Percentiles rank a stretch among this genome's conserved stretches.
phyloP scores from a whole-genome alignment of 352 stramenopile genomes.

The Globisporangium spiculum region DNA sequence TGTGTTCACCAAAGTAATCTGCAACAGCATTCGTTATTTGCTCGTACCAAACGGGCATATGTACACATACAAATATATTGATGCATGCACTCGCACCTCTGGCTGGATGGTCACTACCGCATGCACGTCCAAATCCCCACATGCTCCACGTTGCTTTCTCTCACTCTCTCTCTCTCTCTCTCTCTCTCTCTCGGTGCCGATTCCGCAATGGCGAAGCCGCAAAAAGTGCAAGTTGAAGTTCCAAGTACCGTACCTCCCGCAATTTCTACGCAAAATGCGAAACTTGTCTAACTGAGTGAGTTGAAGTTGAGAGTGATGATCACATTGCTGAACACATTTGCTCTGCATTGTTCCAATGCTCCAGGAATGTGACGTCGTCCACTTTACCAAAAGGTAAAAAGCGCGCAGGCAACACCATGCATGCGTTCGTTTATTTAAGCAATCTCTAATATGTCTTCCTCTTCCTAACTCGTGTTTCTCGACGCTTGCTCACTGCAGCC shows the following conservation, averaged over 20 bases:
- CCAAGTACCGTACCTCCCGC: conserved; percentile 11
- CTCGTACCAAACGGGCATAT: background rate
- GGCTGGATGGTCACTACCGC: background rate
- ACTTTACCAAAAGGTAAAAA: background rate
- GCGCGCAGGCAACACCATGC: background rate
- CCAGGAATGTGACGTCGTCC: background rate
- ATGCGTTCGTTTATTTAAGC: background rate
- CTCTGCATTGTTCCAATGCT: background rate
- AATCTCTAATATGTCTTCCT: background rate
- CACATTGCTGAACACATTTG: background rate
- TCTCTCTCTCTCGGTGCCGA: background rate
- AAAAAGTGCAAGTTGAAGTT: conserved; percentile 17
- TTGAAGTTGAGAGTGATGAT: background rate
- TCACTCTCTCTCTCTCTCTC: background rate
- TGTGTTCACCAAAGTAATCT: conserved; percentile 8
- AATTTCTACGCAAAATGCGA: background rate
- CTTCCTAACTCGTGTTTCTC: background rate
- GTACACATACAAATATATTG: background rate
- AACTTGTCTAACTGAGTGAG: background rate
- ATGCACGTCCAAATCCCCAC: conserved; percentile 7
- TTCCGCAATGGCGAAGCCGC: conserved; percentile 5
- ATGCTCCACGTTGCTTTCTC: conserved; percentile 1
- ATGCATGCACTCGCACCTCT: conserved; percentile 1
- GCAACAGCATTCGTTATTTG: background rate
- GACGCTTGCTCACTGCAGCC: background rate